These are phyloP conservation scores for Annulohypoxylon maeteangense DNA, from an alignment of 495 filamentous ascomycete genomes.

Conservation along the genomic window DNA sequence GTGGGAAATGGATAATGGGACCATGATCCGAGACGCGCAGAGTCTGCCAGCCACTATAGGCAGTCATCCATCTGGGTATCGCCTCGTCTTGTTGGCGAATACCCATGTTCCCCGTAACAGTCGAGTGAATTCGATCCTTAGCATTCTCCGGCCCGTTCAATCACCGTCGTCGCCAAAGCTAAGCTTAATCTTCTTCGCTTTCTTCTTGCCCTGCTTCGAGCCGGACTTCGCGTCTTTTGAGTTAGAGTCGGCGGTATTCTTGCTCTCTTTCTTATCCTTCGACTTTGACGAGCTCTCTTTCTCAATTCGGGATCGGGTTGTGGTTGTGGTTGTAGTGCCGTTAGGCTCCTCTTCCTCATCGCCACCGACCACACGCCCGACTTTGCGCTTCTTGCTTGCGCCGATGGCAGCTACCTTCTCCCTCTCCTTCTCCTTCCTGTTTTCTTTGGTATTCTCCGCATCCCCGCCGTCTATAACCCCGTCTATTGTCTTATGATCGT, in stretches of 20 bases:
- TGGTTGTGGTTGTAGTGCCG: neutral
- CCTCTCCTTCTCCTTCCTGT: conserved; percentile 43
- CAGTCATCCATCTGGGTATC: neutral
- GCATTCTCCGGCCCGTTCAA: conserved; percentile 23
- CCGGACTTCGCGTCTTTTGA: conserved; percentile 39
- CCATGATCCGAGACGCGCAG: too few species aligned
- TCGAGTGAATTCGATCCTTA: neutral
- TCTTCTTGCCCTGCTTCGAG: conserved; percentile 46
- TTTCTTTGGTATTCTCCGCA: neutral
- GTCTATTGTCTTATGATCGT: conserved; percentile 25
- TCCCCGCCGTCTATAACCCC: conserved; percentile 5
- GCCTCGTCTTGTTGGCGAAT: neutral
- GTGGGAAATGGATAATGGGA: too few species aligned
- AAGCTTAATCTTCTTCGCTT: conserved; percentile 68
- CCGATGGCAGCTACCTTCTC: conserved; percentile 55
- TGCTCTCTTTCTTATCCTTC: conserved; percentile 1
- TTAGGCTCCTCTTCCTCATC: conserved; percentile 30
- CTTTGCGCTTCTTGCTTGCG: conserved; percentile 59
- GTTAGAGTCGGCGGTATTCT: conserved; percentile 32
- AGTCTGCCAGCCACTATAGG: too few species aligned
- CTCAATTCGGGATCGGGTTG: neutral
- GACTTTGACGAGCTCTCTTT: conserved; percentile 6
- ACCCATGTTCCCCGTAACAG: neutral
- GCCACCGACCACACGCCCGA: conserved; percentile 58
- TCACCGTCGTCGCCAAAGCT: conserved; percentile 65